Base-by-base conservation (phyloP, 1,284 basidiomycete genomes). In the Quambalaria eucalypti region DNA sequence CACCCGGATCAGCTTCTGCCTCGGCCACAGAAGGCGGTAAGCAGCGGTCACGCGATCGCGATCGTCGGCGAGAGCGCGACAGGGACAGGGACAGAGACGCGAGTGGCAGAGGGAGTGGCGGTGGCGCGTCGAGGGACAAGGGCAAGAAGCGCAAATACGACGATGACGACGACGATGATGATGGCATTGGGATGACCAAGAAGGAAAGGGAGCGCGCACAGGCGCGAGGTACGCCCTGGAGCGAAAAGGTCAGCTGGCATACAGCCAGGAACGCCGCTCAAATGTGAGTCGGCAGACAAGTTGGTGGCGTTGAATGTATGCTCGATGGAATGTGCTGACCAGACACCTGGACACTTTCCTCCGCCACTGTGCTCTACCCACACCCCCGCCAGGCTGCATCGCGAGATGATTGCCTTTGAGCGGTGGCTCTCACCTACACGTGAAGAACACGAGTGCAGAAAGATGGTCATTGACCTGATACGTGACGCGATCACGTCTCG, bases 341-440 rank as follows among this genome's bases (percentile, higher is more conserved):
- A 19, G 5, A 29, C 21, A 12, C 14, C 2, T 5, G 14, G 19
- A 26, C 36, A 28, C 31, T 54, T 6, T 23, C 19, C 50, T 36
- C 8, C 14, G 12, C 14, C 19, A 23, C 9, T 28, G 19, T 47
- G 7, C 31, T 39, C 26, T 1, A 12, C 52, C 61, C n/a, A n/a
- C n/a, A n/a, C n/a, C n/a, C n/a, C n/a, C n/a, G n/a, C n/a, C n/a
- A n/a, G 57, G 60, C 55, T 75, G 31, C 66, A 71, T 57, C 62
- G 65, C 28, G 73, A 75, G 52, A 50, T 75, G 10, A 61, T 65
- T 14, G 87, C 90, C 0, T 97, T 90, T 70, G 84, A 87, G 19
- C 77, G 82, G 2, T 95, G 90, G 81, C 88, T 97, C 74, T 87
- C 87, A 0, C 93, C 93, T 0, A 87, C 88, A 0, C 81, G 81